A percentile compares a stretch with the other conserved stretches of the same genome.
phyloP scores from a whole-genome alignment of 2,329 filamentous ascomycete genomes.

The Pseudocercospora macadamiae region DNA sequence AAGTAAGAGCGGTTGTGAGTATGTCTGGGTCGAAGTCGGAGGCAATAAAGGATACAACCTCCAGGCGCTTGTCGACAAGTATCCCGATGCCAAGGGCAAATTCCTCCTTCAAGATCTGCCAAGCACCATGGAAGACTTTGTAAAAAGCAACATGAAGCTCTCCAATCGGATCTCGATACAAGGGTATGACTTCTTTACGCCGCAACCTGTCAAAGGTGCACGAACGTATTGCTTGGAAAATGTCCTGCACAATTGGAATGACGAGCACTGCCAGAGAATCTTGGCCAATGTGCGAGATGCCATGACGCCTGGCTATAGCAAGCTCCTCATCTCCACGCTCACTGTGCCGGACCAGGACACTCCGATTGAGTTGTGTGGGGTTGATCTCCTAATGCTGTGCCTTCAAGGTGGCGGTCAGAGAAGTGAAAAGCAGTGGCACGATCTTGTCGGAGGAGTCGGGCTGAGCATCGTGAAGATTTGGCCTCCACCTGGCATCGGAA shows the following conservation, averaged over 20 bases:
- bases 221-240: slow-evolving; percentile 34
- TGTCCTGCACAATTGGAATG: slow-evolving; percentile 39
- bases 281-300: slow-evolving; percentile 29
- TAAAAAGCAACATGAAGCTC: neutral
- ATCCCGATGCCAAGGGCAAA: slow-evolving; percentile 14
- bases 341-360: slow-evolving; percentile 32
- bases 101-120: slow-evolving; percentile 23
- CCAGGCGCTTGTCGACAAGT: slow-evolving; percentile 15
- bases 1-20: slow-evolving; percentile 22
- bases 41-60: slow-evolving; percentile 24
- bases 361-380: neutral
- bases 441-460: neutral
- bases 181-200: slow-evolving; percentile 40
- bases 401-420: slow-evolving; percentile 1
- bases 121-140: slow-evolving; percentile 15
- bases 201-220: slow-evolving; percentile 31
- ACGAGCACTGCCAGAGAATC: slow-evolving; percentile 34
- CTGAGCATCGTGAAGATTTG: slow-evolving; percentile 9
- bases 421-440: slow-evolving; percentile 6
- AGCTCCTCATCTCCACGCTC: slow-evolving; percentile 38
- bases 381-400: slow-evolving; percentile 1
- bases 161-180: neutral
- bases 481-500: neutral
- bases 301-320: slow-evolving; percentile 37
- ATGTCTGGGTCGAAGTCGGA: slow-evolving; percentile 24